Percentiles rank a stretch among this genome's conserved stretches.
These are phyloP conservation scores for Herpetomonas muscarum DNA, from an alignment of 208 protist species.

Conservation along the genomic window DNA sequence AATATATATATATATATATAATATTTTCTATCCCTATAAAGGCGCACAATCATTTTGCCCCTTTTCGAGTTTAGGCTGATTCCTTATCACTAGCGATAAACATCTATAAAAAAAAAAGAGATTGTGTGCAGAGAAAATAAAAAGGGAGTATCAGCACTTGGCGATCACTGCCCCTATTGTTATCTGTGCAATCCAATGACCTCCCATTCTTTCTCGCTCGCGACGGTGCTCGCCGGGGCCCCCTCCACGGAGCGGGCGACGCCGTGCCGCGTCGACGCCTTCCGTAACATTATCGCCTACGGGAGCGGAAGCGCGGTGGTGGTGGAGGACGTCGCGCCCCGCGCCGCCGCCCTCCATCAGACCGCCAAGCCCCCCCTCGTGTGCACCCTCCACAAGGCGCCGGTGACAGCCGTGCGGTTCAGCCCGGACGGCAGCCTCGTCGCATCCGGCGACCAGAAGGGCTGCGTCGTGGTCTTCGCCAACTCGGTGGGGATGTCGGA, in stretches of 20 bases:
- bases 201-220: conserved; percentile 17
- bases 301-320: conserved; percentile 35
- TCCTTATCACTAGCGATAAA: neutral
- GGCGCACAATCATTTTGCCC: neutral
- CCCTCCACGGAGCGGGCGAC: conserved; percentile 31
- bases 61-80: neutral
- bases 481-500: conserved; percentile 22
- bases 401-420: conserved; percentile 43
- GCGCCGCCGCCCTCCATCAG: neutral
- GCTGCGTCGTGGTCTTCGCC: conserved; percentile 40
- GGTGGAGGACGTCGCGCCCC: conserved; percentile 3
- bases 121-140: no score
- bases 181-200: no score
- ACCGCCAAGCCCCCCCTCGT: conserved; percentile 7
- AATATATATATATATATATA: conserved; percentile 5
- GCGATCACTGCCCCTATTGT: no score
- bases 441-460: conserved; percentile 54
- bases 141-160: no score
- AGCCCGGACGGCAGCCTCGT: conserved; percentile 31
- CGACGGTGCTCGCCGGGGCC: conserved; percentile 19
- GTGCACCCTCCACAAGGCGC: conserved; percentile 20
- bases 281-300: conserved; percentile 31
- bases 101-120: neutral
- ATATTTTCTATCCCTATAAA: neutral
- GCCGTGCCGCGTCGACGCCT: conserved; percentile 17